Percentiles rank a stretch among this genome's conserved stretches.
Evolutionary conservation across 192 early-diverging fungal genomes (phyloP).

Genomic region (Linderina pennispora): DNA sequence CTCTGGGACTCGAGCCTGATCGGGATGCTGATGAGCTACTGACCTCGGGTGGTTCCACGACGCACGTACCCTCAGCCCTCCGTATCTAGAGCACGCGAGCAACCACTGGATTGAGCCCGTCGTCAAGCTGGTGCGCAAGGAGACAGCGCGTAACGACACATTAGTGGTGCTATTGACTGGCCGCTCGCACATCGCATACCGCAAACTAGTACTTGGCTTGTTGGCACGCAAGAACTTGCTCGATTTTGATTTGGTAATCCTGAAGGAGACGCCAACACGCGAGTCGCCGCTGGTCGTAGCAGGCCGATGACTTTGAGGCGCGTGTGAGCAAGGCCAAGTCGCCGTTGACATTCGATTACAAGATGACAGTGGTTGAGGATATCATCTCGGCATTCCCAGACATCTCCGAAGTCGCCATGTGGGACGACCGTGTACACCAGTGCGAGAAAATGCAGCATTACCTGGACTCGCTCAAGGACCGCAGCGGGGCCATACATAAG

Average conservation of each 20-base stretch:
- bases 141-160: constrained; percentile 12
- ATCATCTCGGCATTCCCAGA: constrained; percentile 44
- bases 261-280: constrained; percentile 46
- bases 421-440: constrained; percentile 55
- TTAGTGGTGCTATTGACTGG: constrained; percentile 42
- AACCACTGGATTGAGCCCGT: constrained; percentile 26
- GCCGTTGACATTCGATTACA: constrained; percentile 55
- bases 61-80: constrained; percentile 46
- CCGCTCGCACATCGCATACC: constrained; percentile 42
- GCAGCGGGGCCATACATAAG: constrained; percentile 11
- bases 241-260: constrained; percentile 50
- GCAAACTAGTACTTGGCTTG: constrained; percentile 33
- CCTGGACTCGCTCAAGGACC: constrained; percentile 22
- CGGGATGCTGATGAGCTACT: constrained; percentile 49
- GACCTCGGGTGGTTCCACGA: constrained; percentile 62
- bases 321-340: constrained; percentile 15
- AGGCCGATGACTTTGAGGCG: constrained; percentile 6
- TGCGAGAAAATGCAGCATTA: constrained; percentile 41
- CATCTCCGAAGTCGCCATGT: constrained; percentile 46
- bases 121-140: constrained; percentile 7
- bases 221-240: constrained; percentile 22
- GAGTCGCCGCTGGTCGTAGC: constrained; percentile 27
- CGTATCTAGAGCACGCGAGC: constrained; percentile 29
- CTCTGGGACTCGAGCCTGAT: constrained; percentile 53
- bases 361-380: constrained; percentile 53